Conservation (phyloP, 345 rosid species). For the Salix purpurea region DNA sequence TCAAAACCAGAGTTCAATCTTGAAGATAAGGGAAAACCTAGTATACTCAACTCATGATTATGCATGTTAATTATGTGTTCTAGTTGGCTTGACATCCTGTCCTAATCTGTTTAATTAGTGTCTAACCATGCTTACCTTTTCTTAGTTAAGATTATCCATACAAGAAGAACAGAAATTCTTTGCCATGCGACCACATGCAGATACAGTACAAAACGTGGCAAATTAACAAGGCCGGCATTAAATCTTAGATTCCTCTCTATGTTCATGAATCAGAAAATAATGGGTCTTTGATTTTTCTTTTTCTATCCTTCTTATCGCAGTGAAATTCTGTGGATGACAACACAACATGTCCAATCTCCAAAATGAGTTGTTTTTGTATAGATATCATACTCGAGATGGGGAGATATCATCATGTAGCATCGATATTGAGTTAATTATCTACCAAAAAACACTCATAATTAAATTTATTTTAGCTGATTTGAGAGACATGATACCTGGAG, state of each 20-base stretch:
- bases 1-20: background rate
- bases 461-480: background rate
- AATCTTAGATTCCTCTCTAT: background rate
- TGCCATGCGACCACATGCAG: background rate
- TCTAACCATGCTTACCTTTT: background rate
- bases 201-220: background rate
- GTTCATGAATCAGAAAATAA: background rate
- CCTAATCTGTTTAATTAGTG: background rate
- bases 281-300: background rate
- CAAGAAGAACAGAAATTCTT: background rate
- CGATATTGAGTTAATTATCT: background rate
- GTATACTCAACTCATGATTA: background rate
- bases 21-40: background rate
- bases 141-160: background rate
- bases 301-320: background rate
- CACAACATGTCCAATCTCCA: background rate
- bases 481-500: constrained; percentile 36
- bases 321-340: background rate
- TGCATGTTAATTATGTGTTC: background rate
- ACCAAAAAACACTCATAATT: background rate
- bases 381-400: background rate
- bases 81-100: background rate
- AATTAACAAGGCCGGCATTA: background rate
- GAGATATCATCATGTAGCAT: background rate
- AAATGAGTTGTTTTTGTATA: background rate